Evolutionary conservation across 768 basidiomycete genomes (phyloP), one percentile per base, ranked within the genome.

Genomic region (Lepiota venenata): DNA sequence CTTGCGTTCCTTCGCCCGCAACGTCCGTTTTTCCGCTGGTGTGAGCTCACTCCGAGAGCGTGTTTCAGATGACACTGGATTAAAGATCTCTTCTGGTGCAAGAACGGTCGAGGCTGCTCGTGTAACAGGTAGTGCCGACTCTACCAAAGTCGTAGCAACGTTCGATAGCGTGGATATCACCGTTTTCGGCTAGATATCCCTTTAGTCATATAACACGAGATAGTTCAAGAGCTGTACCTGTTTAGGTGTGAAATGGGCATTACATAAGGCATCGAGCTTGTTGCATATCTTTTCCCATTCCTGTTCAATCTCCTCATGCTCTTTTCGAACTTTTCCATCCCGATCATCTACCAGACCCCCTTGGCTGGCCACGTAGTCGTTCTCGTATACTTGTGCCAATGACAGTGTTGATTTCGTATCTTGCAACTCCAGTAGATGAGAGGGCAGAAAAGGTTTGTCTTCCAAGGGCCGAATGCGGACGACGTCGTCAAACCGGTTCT

Each of bases 161-260:
- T 98, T 93, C 11, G 88, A 76, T 32, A 98, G 69, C 0, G 92
- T 91, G 1, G 87, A 83, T 62, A 99, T 98, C 0, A 76, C 80
- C 2, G 88, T 88, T 68, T 92, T 96, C 22, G 96, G 93, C 95
- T 98, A 55, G 6, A 50, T 43, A 25, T 37, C 52, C 38, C 44
- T 22, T 38, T 38, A 47, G 49, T 43, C n/a, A 58, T 32, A 16
- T 16, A n/a, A 38, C 22, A 3, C 10, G 21, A n/a, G 21, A 27
- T 21, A 8, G 10, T 25, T 25, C 46, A 35, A 38, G 45, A 16
- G 12, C 76, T 84, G 50, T 57, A 96, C 96, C 66, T 85, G 84
- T 69, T 98, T 98, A 1, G 96, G 97, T 14, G 91, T 88, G 67
- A 93, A 98, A 68, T 98, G 92, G 1, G 94, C 86, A 65, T 98